Evolutionary conservation across 176 grass and related monocot species (phyloP).

Genomic region (Leersia perrieri): DNA sequence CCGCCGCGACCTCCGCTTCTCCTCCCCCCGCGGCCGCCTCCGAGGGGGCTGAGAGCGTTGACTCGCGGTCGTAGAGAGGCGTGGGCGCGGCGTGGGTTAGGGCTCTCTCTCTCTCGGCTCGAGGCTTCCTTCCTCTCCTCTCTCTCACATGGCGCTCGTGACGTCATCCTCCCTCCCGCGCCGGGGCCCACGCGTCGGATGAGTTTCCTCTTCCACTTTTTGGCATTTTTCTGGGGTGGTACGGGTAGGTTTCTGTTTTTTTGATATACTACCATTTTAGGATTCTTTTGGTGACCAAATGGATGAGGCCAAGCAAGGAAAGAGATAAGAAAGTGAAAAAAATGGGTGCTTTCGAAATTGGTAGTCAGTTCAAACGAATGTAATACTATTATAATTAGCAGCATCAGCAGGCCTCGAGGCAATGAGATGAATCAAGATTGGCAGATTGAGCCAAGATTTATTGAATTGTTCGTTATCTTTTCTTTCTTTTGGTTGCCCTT

Average conservation of each 20-base stretch:
- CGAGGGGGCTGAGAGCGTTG: conserved; percentile 34
- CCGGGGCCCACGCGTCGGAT: conserved; percentile 9
- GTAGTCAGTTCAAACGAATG: conserved; percentile 17
- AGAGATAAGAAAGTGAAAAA: background rate
- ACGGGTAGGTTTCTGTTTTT: conserved; percentile 27
- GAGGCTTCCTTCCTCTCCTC: conserved; percentile 25
- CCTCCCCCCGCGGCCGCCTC: conserved; percentile 46
- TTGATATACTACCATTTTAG: conserved; percentile 40
- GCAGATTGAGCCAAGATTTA: conserved; percentile 22
- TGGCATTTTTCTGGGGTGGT: background rate
- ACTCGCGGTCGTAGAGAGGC: conserved; percentile 32
- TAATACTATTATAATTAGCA: background rate
- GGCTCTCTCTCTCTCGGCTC: no score
- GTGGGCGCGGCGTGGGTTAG: background rate
- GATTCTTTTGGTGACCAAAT: conserved; percentile 51
- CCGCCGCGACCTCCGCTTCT: conserved; percentile 41
- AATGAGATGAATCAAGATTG: background rate
- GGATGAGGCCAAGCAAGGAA: conserved; percentile 22
- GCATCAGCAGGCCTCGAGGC: background rate
- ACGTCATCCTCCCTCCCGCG: background rate
- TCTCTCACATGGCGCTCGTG: background rate
- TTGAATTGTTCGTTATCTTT: background rate
- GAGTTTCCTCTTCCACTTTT: conserved; percentile 26
- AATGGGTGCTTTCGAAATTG: background rate
- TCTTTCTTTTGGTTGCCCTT: background rate